Evolutionary conservation across 768 basidiomycete species (phyloP).

Genomic region (Tulasnella sp.): DNA sequence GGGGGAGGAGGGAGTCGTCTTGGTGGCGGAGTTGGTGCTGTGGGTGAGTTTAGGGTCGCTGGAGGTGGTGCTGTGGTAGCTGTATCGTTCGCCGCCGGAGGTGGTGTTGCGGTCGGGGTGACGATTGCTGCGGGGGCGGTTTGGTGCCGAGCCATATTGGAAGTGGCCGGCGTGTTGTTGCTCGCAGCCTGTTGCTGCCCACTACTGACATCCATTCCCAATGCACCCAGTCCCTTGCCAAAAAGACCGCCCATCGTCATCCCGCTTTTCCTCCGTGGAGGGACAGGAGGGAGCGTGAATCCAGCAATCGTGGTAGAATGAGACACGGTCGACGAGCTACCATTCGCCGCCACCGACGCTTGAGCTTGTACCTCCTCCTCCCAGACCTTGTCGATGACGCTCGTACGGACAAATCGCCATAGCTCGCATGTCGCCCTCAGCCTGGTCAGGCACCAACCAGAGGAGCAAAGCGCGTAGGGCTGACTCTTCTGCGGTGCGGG

Average conservation of each 20-base stretch:
- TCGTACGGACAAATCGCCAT: slow-evolving; percentile 80
- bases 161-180: not conserved
- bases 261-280: slow-evolving; percentile 41
- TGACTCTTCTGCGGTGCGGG: slow-evolving; percentile 21
- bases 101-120: not conserved
- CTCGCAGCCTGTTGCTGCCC: not conserved
- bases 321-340: not conserved
- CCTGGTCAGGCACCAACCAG: slow-evolving; percentile 79
- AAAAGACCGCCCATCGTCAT: slow-evolving; percentile 41
- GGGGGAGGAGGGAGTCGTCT: slow-evolving; percentile 3
- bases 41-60: not conserved
- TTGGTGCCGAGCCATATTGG: not conserved
- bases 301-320: not conserved
- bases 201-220: slow-evolving; percentile 4
- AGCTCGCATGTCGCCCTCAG: slow-evolving; percentile 81
- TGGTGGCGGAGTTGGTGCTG: not conserved
- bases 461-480: slow-evolving; percentile 68
- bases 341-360: not conserved
- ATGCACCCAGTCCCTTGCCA: slow-evolving; percentile 40
- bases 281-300: slow-evolving; percentile 42
- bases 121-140: not conserved
- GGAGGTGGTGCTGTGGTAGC: not conserved
- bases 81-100: not conserved
- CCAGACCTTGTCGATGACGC: slow-evolving; percentile 82
- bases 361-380: slow-evolving; percentile 42